These are phyloP conservation scores for Apiospora rasikravindrae DNA, from an alignment of 2,329 filamentous ascomycete genomes.

Conservation along the genomic window DNA sequence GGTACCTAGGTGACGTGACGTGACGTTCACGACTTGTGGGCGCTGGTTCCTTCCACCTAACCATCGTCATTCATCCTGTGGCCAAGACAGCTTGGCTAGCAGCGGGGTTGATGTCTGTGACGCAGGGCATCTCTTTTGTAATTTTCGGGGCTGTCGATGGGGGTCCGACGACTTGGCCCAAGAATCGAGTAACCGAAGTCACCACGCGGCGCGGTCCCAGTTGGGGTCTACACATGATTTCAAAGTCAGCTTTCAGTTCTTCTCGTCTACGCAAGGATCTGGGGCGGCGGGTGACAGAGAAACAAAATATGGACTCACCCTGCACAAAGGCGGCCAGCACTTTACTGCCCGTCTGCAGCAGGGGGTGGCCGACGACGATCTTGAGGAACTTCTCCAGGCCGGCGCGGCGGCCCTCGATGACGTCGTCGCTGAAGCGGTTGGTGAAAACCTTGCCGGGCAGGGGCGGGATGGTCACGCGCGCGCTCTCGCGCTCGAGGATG, in stretches of 20 bases:
- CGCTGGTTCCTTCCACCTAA: background rate
- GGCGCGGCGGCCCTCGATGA: slow-evolving; percentile 89
- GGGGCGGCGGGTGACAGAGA: slow-evolving; percentile 8
- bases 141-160: slow-evolving; percentile 45
- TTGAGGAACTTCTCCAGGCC: slow-evolving; percentile 94
- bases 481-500: slow-evolving; percentile 93
- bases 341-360: slow-evolving; percentile 97
- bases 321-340: slow-evolving; percentile 96
- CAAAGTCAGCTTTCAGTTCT: slow-evolving; percentile 22
- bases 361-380: slow-evolving; percentile 95
- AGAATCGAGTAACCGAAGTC: slow-evolving; percentile 48
- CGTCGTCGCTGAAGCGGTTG: slow-evolving; percentile 96
- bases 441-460: slow-evolving; percentile 97
- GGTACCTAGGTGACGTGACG: slow-evolving; percentile 8
- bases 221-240: slow-evolving; percentile 67
- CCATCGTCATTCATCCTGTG: slow-evolving; percentile 7
- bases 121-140: slow-evolving; percentile 47
- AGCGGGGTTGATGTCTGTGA: background rate
- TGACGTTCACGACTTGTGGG: background rate
- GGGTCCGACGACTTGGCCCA: slow-evolving; percentile 32
- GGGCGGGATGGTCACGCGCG: slow-evolving; percentile 92
- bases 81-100: slow-evolving; percentile 14
- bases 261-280: background rate
- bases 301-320: slow-evolving; percentile 59
- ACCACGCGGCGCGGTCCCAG: slow-evolving; percentile 93